Evolutionary conservation across 2,329 filamentous ascomycete species (phyloP).

Genomic region (Madurella fahalii): DNA sequence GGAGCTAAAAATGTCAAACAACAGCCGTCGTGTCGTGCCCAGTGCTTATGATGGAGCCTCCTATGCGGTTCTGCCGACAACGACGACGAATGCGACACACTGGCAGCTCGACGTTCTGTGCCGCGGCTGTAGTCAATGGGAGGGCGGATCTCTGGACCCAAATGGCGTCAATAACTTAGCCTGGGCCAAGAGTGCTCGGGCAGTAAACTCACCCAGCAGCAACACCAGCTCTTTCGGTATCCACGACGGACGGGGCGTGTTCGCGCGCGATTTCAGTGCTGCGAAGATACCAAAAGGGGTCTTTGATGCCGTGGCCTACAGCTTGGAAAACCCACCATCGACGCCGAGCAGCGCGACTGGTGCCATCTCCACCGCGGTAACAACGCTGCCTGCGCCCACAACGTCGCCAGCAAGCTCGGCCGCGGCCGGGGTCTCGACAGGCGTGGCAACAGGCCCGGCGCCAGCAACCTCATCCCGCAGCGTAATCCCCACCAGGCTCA

Average conservation of each 20-base stretch:
- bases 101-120: conserved; percentile 30
- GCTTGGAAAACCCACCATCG: too few relatives aligned
- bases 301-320: conserved; percentile 22
- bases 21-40: conserved; percentile 18
- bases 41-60: conserved; percentile 22
- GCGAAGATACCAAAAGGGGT: conserved; percentile 26
- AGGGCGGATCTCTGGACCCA: conserved; percentile 22
- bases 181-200: conserved; percentile 24
- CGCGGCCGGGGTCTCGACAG: too few relatives aligned
- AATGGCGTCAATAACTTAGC: conserved; percentile 25
- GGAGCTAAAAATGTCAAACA: too few relatives aligned
- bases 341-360: too few relatives aligned
- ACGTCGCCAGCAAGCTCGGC: too few relatives aligned
- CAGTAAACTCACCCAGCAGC: conserved; percentile 21
- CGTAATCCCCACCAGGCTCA: too few relatives aligned
- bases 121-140: conserved; percentile 27
- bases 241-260: conserved; percentile 23
- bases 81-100: conserved; percentile 27
- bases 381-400: too few relatives aligned
- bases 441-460: too few relatives aligned
- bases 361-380: too few relatives aligned
- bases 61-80: conserved; percentile 22
- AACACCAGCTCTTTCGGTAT: conserved; percentile 26
- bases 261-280: conserved; percentile 20
- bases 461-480: too few relatives aligned